Evolutionary conservation across 2,329 filamentous ascomycete genomes (phyloP), one percentile per base, ranked within the genome.

Genomic region (Penicillium digitatum): DNA sequence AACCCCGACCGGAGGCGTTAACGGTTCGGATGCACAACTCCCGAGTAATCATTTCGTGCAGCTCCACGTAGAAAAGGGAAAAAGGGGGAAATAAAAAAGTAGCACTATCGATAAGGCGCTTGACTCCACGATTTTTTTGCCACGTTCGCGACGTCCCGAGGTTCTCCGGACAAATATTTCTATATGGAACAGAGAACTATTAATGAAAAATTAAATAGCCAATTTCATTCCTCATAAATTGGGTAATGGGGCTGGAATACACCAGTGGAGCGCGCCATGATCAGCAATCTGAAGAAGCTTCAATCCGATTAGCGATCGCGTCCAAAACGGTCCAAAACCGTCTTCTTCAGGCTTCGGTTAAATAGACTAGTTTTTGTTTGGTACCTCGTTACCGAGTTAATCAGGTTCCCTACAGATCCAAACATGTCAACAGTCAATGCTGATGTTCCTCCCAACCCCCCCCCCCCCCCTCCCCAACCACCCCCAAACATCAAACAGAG

Each of bases 41-140:
- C 35, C 12, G 14, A 24, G 18, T 34, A 1, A 53, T 53, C 48
- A 52, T 48, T 61, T 55, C 40, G 48, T 58, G 52, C 55, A 55
- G 55, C 45, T 53, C 59, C 52, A 61, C 52, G 46, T 57, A 54
- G 29, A 40, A 39, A 51, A 43, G 37, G 44, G 37, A 27, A 45
- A 48, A 47, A 31, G 37, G 48, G 29, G n/a, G 26, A 9, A 5
- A 43, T 38, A 22, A 38, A 46, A 46, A 42, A 37, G 22, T 27
- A 50, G 14, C 6, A 27, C 24, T 48, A 50, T 47, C 32, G 39
- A 45, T 45, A 39, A 51, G 38, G 29, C 22, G 20, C 24, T 49
- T 34, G 46, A 31, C 59, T 62, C 61, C 59, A 42, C 61, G 49
- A 56, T 60, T 61, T 60, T 60, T 61, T 60, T 40, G 57, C 61